Base-by-base conservation (phyloP, 441 rosid genomes). In the Brassica balearica region DNA sequence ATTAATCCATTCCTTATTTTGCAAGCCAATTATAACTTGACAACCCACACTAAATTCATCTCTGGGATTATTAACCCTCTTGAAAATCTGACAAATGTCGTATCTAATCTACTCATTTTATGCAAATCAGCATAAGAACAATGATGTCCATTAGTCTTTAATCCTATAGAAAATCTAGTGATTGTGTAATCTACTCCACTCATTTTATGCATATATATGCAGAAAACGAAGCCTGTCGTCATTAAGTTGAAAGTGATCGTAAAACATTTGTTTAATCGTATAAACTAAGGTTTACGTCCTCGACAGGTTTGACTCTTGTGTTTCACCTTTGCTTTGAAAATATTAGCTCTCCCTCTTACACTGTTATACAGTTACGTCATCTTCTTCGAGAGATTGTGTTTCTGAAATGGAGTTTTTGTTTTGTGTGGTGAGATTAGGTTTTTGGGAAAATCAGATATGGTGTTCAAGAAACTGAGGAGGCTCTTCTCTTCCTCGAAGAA, bases 401-500 rank as follows among this genome's bases (percentile, higher is more conserved):
- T 19, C 27, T 56, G 61, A 56, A 56, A 56, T 56, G 25, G 61
- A 3, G 23, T 0, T 17, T 19, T 19, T 58, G 62, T 58, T 58
- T 17, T 56, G 61, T 56, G 23, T 56, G 23, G 25, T 56, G 10
- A 11, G 64, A 22, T 23, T 5, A 55, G 11, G 65, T 23, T 61
- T 46, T 12, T 6, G 34, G 15, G 14, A 2, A 19, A 19, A 15
- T 69, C 66, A 8, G 20, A 15, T 46, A 90, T 94, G 97, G 93
- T 87, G 72, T 92, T 92, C 85, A 94, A 89, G 78, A 88, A 87
- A 8, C 5, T 22, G 85, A 92, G 86, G 84, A 88, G 87, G 76
- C 87, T 87, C 15, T 92, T 92, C 87, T 94, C 87, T 77, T 89
- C 94, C 36, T 68, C 68, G 5, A 92, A 88, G 89, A 89, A 96